Conservation (phyloP, 2,329 filamentous ascomycete species). For the Verticillium dahliae region DNA sequence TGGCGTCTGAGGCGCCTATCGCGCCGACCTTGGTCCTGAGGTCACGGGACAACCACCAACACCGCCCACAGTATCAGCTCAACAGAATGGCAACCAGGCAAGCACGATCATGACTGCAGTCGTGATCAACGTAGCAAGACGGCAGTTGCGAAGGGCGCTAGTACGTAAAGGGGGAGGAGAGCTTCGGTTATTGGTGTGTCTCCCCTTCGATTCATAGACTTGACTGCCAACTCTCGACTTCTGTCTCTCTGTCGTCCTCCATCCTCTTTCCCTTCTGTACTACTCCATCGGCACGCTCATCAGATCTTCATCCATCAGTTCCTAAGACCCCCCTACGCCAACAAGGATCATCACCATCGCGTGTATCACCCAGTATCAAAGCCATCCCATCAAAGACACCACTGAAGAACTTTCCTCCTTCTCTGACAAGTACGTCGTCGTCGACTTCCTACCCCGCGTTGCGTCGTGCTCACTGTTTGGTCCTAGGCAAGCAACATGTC, state of each 20-base stretch:
- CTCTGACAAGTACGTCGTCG: neutral
- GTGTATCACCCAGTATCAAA: neutral
- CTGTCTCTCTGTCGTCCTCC: neutral
- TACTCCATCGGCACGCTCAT: neutral
- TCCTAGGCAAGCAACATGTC: slow-evolving; percentile 3
- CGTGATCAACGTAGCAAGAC: neutral
- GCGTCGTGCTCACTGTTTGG: slow-evolving; percentile 1
- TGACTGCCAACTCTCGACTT: neutral
- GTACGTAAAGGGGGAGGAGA: neutral
- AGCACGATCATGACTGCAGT: neutral
- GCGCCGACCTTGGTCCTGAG: neutral
- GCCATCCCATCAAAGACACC: neutral
- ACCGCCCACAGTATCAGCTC: no score
- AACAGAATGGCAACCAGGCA: neutral
- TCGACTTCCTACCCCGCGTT: no score
- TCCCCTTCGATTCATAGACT: neutral
- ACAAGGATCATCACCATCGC: neutral
- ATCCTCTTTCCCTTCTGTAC: neutral
- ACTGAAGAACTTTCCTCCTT: neutral
- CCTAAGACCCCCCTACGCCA: neutral
- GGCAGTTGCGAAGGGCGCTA: neutral
- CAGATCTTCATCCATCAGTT: neutral
- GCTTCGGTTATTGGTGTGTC: neutral
- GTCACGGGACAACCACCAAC: neutral
- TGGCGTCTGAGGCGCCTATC: neutral